Percentiles rank a stretch among this genome's conserved stretches.
phyloP scores from a whole-genome alignment of 768 basidiomycete species.

The Obba rivulosa region DNA sequence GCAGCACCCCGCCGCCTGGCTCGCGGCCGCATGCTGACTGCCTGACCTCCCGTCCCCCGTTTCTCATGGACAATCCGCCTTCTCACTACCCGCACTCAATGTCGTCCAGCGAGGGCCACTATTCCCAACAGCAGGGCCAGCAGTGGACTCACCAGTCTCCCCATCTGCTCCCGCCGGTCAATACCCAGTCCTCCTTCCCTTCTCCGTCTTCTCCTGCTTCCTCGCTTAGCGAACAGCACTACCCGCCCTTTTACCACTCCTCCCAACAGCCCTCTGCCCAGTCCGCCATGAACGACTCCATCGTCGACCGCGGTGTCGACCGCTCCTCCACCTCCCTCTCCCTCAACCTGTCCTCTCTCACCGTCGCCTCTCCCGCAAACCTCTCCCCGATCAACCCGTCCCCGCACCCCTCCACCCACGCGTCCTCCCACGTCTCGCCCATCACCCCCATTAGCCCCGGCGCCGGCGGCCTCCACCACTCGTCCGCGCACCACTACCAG shows the following conservation, averaged over 20 bases:
- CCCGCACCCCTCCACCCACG: conserved; percentile 28
- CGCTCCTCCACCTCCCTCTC: conserved; percentile 40
- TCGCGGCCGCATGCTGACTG: conserved; percentile 14
- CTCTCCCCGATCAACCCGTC: conserved; percentile 57
- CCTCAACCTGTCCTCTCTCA: conserved; percentile 63
- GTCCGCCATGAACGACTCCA: conserved; percentile 17
- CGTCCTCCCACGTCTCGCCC: conserved; percentile 29
- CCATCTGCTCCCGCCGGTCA: conserved; percentile 25
- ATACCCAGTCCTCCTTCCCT: conserved; percentile 25
- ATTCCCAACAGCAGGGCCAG: conserved; percentile 28
- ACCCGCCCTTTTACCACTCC: conserved; percentile 20
- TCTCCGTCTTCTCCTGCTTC: conserved; percentile 28
- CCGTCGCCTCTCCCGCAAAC: conserved; percentile 61
- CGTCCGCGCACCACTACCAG: conserved; percentile 36
- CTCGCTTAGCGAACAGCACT: conserved; percentile 26
- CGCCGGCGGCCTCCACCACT: conserved; percentile 38
- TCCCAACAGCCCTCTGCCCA: conserved; percentile 17
- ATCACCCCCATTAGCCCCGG: conserved; percentile 59
- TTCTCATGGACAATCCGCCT: conserved; percentile 21
- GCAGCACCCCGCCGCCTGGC: conserved; percentile 4
- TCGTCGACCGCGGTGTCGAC: conserved; percentile 19
- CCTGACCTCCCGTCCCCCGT: conserved; percentile 3
- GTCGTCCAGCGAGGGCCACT: conserved; percentile 26
- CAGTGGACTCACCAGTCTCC: conserved; percentile 25
- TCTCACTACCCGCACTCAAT: conserved; percentile 20